Conservation (phyloP, 2,329 filamentous ascomycete genomes). For the Cladorrhinum sp. region DNA sequence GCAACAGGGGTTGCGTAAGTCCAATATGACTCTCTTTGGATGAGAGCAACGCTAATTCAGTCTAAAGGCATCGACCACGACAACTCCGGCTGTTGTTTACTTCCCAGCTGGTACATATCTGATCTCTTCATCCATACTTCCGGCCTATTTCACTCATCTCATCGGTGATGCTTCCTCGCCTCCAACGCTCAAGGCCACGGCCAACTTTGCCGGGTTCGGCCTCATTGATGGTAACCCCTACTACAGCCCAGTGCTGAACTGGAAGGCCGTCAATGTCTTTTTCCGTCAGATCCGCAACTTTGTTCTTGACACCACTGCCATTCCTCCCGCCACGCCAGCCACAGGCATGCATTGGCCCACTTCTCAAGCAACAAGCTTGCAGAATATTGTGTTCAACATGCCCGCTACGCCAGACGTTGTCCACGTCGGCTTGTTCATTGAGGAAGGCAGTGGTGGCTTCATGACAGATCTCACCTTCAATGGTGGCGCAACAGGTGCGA, state of each 20-base stretch:
- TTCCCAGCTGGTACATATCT: slow-evolving; percentile 59
- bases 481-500: slow-evolving; percentile 57
- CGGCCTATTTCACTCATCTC: slow-evolving; percentile 77
- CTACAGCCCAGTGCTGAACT: slow-evolving; percentile 42
- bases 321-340: slow-evolving; percentile 45
- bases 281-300: slow-evolving; percentile 59
- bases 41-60: slow-evolving; percentile 14
- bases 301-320: slow-evolving; percentile 54
- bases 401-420: slow-evolving; percentile 46
- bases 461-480: slow-evolving; percentile 58
- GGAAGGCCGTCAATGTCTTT: slow-evolving; percentile 57
- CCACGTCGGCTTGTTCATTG: slow-evolving; percentile 57
- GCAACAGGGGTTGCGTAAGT: slow-evolving; percentile 41
- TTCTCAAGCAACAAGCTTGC: slow-evolving; percentile 59
- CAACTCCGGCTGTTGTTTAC: slow-evolving; percentile 42
- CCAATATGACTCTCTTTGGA: not conserved
- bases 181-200: slow-evolving; percentile 53
- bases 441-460: slow-evolving; percentile 39
- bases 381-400: slow-evolving; percentile 57
- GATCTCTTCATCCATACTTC: slow-evolving; percentile 66
- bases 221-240: slow-evolving; percentile 51
- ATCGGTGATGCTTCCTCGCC: slow-evolving; percentile 64
- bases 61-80: slow-evolving; percentile 38
- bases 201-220: slow-evolving; percentile 47
- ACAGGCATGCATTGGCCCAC: slow-evolving; percentile 68